phyloP scores from a whole-genome alignment of 139 green algal genomes.

The Chlamydomonas sp. region DNA sequence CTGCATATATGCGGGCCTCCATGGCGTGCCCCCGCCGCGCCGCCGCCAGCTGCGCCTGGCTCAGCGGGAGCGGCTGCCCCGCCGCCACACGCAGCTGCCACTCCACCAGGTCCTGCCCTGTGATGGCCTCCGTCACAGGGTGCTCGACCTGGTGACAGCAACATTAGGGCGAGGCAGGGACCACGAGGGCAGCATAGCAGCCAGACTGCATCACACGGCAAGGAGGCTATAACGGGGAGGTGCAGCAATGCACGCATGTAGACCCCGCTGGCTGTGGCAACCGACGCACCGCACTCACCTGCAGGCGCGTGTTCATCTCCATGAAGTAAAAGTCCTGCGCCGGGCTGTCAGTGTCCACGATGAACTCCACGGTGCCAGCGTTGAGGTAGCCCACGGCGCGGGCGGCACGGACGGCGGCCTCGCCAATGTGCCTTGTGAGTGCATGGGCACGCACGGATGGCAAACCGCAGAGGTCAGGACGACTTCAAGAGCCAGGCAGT shows the following conservation, averaged over 20 bases:
- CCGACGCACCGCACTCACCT: constrained; percentile 61
- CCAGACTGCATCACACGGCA: not conserved
- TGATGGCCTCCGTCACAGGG: constrained; percentile 86
- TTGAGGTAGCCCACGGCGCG: constrained; percentile 87
- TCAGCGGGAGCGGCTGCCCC: constrained; percentile 60
- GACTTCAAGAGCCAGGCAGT: too few species aligned
- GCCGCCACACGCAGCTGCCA: constrained; percentile 89
- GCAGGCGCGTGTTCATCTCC: constrained; percentile 98
- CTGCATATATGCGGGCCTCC: constrained; percentile 92
- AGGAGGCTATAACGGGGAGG: not conserved
- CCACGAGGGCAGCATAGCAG: too few species aligned
- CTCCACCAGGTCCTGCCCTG: constrained; percentile 88
- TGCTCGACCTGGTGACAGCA: constrained; percentile 81
- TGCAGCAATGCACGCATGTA: not conserved
- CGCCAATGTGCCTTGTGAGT: constrained; percentile 53
- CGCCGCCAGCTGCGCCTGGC: constrained; percentile 48
- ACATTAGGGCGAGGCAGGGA: too few species aligned
- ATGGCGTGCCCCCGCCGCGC: constrained; percentile 78
- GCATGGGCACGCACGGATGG: too few species aligned
- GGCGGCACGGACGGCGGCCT: constrained; percentile 87
- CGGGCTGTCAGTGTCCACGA: constrained; percentile 79
- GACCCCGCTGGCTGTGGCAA: not conserved
- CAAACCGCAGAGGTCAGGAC: too few species aligned
- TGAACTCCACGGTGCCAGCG: constrained; percentile 96
- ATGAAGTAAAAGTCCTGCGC: constrained; percentile 91